Conservation (phyloP, 768 basidiomycete species). For the Suillus decipiens region DNA sequence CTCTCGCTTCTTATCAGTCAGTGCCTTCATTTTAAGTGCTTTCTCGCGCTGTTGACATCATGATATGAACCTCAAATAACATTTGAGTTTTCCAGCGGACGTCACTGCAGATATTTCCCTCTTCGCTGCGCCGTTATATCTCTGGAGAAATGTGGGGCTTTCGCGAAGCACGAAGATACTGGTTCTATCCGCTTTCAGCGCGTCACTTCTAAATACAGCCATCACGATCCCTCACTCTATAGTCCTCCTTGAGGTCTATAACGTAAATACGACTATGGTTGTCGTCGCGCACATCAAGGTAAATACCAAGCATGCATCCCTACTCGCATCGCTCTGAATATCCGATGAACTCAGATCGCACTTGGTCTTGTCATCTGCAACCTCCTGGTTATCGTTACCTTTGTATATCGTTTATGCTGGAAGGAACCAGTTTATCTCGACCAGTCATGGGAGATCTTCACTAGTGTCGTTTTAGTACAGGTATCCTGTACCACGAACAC, state of each 20-base stretch:
- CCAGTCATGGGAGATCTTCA: neutral
- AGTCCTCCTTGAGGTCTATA: conserved; percentile 8
- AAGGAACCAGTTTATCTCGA: conserved; percentile 14
- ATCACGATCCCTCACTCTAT: conserved; percentile 22
- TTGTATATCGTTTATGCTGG: conserved; percentile 18
- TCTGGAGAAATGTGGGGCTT: conserved; percentile 15
- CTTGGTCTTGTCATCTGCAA: conserved; percentile 28
- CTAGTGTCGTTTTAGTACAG: neutral
- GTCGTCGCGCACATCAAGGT: conserved; percentile 27
- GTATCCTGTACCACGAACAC: neutral
- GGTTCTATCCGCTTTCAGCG: conserved; percentile 23
- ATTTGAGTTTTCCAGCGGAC: conserved; percentile 19
- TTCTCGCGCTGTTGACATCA: no score
- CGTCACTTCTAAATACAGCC: conserved; percentile 20
- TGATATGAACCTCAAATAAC: neutral
- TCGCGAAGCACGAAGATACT: conserved; percentile 19
- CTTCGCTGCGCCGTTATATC: conserved; percentile 20
- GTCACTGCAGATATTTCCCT: conserved; percentile 19
- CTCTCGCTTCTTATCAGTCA: conserved; percentile 27
- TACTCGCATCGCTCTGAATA: neutral
- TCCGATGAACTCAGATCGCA: conserved; percentile 19
- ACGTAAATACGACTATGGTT: conserved; percentile 1
- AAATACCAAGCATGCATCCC: conserved; percentile 8
- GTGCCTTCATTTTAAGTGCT: neutral
- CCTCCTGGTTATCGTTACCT: conserved; percentile 27